Evolutionary conservation across 1,284 basidiomycete species (phyloP), one percentile per base, ranked within the genome.

Genomic region (Sporisorium exsertum): DNA sequence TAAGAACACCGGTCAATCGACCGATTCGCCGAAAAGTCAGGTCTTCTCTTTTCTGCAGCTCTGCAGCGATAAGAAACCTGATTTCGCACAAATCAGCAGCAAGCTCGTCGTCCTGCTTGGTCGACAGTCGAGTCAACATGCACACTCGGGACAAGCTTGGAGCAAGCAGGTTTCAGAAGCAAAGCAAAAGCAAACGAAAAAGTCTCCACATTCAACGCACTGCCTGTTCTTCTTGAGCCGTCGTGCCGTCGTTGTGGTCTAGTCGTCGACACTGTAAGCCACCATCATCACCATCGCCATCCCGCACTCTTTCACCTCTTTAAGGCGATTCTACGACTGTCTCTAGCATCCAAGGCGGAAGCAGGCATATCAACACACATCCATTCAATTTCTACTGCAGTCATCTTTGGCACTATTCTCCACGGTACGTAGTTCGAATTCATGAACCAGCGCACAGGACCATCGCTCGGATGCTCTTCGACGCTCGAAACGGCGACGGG

Each of bases 371-470:
- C 50, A 50, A 32, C 50, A 32, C 9, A 9, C 7, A 32, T 29
- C n/a, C 16, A 22, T 42, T n/a, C 24, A 2, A 50, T 51, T 22
- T 37, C 20, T 37, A 7, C 43, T 54, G 50, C 42, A 27, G 29
- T 50, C 32, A 35, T 35, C 43, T 4, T 43, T 24, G 45, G 33
- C 63, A 35, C 56, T 29, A 26, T 27, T 55, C 40, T 9, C 51
- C 43, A 65, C 52, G 43, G 63, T 65, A 65, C 37, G 63, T 64
- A 42, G 22, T 13, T 49, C 35, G 33, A n/a, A 16, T 33, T 22
- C 18, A 9, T 37, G 15, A 24, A 20, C 8, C 15, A 8, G 4
- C 42, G 54, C 27, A n/a, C 12, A 47, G 12, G 10, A 16, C n/a
- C 26, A 33, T n/a, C 49, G 49, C 49, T 29, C 15, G 9, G 49